Evolutionary conservation across 148 eudicot species (phyloP).

Genomic region (Pouteria glomerata): DNA sequence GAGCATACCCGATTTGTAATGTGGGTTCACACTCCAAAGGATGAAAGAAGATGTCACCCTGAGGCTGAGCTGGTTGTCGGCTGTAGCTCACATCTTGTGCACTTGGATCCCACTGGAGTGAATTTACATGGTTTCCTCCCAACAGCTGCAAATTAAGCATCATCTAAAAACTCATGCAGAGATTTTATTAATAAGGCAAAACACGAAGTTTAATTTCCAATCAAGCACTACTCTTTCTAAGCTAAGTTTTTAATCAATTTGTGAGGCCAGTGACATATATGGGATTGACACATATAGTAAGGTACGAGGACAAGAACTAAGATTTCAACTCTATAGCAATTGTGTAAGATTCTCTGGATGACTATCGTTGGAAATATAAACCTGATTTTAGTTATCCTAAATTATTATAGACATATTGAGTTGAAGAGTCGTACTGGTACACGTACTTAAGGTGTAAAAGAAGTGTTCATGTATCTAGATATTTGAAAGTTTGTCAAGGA

Average conservation of each 20-base stretch:
- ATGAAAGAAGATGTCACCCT: conserved; percentile 62
- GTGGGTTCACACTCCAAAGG: conserved; percentile 84
- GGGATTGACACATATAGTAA: no score
- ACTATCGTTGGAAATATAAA: no score
- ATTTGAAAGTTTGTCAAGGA: no score
- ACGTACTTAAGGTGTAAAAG: background rate
- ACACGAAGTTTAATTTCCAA: no score
- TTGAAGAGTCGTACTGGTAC: no score
- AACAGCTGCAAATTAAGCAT: conserved; percentile 49
- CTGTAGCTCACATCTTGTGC: conserved; percentile 60
- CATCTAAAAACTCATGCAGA: background rate
- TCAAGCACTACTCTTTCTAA: background rate
- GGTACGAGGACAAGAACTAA: no score
- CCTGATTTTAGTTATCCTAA: no score
- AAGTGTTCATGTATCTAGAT: background rate
- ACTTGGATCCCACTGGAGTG: conserved; percentile 58
- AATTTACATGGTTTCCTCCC: conserved; percentile 55
- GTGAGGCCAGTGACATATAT: background rate
- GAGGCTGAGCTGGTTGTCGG: conserved; percentile 49
- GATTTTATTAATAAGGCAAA: background rate
- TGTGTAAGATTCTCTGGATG: background rate
- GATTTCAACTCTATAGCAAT: no score
- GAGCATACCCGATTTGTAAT: conserved; percentile 73
- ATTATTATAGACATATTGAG: no score
- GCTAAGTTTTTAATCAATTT: background rate